Percentiles rank a stretch among this genome's conserved stretches.
Conservation (phyloP, 805 yeast species). For the Myxozyma neglecta region DNA sequence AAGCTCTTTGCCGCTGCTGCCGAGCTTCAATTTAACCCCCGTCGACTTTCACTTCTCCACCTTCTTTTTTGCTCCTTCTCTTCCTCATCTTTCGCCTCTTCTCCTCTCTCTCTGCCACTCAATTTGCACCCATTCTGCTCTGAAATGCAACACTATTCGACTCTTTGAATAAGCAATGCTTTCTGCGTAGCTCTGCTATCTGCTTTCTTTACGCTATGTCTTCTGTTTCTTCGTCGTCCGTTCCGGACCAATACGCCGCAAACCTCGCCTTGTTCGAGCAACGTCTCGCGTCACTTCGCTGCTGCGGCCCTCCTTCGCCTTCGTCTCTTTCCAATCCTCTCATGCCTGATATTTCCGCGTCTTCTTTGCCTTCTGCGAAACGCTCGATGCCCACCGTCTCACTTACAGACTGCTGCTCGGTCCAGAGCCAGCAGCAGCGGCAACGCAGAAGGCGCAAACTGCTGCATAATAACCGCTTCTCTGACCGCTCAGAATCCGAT, state of each 20-base stretch:
- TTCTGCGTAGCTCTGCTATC: not conserved
- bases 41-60: not conserved
- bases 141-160: not conserved
- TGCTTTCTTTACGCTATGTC: not conserved
- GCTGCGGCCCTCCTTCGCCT: not conserved
- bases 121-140: too few species aligned
- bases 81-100: not conserved
- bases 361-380: not conserved
- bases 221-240: not conserved
- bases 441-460: conserved; percentile 3
- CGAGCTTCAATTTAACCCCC: too few species aligned
- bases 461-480: conserved; percentile 17
- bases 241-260: conserved; percentile 6
- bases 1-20: too few species aligned
- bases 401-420: not conserved
- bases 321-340: not conserved
- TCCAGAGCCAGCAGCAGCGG: conserved; percentile 5
- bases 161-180: not conserved
- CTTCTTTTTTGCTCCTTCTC: not conserved
- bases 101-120: not conserved
- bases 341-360: not conserved
- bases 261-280: conserved; percentile 20
- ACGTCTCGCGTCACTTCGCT: not conserved
- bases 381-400: not conserved
- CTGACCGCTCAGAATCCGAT: conserved; percentile 22